Base-by-base conservation (phyloP, 192 early-diverging fungal species). In the Coemansia sp. region DNA sequence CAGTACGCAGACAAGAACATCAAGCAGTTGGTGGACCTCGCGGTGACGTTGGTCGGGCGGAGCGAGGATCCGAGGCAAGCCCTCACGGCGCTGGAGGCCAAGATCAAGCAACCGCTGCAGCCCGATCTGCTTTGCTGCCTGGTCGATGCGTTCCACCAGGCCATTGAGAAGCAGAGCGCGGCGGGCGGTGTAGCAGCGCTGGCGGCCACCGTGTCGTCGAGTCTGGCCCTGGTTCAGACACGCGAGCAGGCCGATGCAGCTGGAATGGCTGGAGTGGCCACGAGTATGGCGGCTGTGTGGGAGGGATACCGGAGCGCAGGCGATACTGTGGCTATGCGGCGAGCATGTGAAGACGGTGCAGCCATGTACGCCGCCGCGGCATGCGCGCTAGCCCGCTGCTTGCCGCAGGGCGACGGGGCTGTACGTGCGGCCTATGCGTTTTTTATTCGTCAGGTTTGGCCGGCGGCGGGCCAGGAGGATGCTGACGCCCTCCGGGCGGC, bases 371-470 rank as follows among this genome's bases (percentile, higher is more conserved):
- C 61, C 19, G 22, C 69, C 0, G 49, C 53, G 3, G 53, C 53
- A 0, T 52, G 48, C 32, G 53, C 61, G 9, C 32, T 72, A 2
- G 42, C 53, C n/a, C n/a, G n/a, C n/a, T n/a, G n/a, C n/a, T n/a
- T 5, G 15, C 5, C 20, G 13, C 25, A 7, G 33, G 14, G 20
- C n/a, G 18, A 10, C 0, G 27, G 28, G 8, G 36, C 19, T 25
- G 40, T 52, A 6, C 3, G 10, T n/a, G 25, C 11, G 24, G 49
- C 50, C 1, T 60, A 46, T 15, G 26, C 29, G 9, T 57, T 72
- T 19, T 72, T 41, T 17, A 46, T 72, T 3, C 20, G 22, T 6
- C 60, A 60, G 13, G 32, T 65, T 24, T 72, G 69, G 69, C 34
- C 60, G n/a, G 58, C 69, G 22, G n/a, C 49, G 33, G 20, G 51